A percentile compares a stretch with the other conserved stretches of the same genome.
phyloP scores from a whole-genome alignment of 345 rosid genomes.

The Camelina sativa region DNA sequence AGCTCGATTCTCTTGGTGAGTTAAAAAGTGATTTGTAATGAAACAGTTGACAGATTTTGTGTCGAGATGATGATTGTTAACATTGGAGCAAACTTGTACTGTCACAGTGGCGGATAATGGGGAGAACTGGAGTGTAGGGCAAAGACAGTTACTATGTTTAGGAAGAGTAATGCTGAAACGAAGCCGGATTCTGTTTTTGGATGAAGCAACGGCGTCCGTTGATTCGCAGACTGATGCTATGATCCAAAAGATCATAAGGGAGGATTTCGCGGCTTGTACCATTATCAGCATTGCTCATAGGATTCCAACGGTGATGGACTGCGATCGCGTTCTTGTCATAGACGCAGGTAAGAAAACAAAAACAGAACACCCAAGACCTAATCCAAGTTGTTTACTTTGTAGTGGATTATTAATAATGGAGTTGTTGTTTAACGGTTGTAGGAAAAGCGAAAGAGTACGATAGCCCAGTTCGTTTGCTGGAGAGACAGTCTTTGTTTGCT shows the following conservation, averaged over 20 bases:
- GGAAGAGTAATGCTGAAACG: slow-evolving; percentile 91
- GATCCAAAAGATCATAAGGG: slow-evolving; percentile 87
- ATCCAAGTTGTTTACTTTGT: background rate
- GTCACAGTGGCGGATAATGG: slow-evolving; percentile 81
- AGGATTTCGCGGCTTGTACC: slow-evolving; percentile 79
- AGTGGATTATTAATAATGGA: background rate
- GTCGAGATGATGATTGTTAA: background rate
- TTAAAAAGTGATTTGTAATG: background rate
- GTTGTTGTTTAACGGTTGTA: slow-evolving; percentile 19
- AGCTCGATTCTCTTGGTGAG: slow-evolving; percentile 78
- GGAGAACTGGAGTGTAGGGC: slow-evolving; percentile 98
- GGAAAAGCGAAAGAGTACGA: slow-evolving; percentile 83
- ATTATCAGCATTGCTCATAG: slow-evolving; percentile 97
- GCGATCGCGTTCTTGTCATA: slow-evolving; percentile 82
- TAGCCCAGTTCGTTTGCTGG: slow-evolving; percentile 68
- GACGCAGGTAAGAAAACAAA: slow-evolving; percentile 68
- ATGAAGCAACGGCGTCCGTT: slow-evolving; percentile 96
- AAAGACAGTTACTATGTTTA: slow-evolving; percentile 90
- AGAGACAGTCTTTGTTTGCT: slow-evolving; percentile 72
- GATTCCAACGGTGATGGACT: slow-evolving; percentile 97
- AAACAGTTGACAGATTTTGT: background rate
- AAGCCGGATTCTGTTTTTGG: slow-evolving; percentile 76
- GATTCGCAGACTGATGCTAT: slow-evolving; percentile 93
- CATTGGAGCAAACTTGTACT: background rate
- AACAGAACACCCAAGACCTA: background rate